phyloP scores from a whole-genome alignment of 2,329 filamentous ascomycete genomes.

The Emergomyces orientalis region DNA sequence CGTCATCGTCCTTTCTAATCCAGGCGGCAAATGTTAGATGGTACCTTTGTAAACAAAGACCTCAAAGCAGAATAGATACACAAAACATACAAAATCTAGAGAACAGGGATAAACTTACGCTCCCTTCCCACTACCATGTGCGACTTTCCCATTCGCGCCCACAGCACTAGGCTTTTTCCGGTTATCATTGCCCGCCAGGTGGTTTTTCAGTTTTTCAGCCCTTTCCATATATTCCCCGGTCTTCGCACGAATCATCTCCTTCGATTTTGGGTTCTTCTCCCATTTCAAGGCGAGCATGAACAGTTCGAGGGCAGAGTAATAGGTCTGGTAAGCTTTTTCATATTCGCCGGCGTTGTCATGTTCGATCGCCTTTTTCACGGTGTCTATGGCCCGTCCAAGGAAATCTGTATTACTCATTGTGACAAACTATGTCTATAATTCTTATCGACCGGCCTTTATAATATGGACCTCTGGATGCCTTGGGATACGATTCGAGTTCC shows the following conservation, averaged over 20 bases:
- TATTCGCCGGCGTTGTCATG: conserved; percentile 93
- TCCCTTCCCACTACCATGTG: conserved; percentile 47
- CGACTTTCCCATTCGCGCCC: conserved; percentile 44
- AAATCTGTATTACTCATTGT: conserved; percentile 95
- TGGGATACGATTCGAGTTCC: neutral
- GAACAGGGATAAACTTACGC: conserved; percentile 28
- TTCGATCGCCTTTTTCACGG: conserved; percentile 96
- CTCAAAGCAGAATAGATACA: neutral
- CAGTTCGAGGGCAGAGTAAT: conserved; percentile 91
- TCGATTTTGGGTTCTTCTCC: conserved; percentile 97
- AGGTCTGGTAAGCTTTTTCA: conserved; percentile 90
- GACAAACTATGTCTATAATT: conserved; percentile 18
- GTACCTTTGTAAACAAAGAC: neutral
- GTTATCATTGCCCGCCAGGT: conserved; percentile 58
- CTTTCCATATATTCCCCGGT: conserved; percentile 97
- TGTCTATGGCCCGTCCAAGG: conserved; percentile 88
- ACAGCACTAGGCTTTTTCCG: conserved; percentile 45
- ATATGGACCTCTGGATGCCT: conserved; percentile 1
- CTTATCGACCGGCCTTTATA: neutral
- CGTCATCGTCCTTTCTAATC: conserved; percentile 48
- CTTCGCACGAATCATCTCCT: conserved; percentile 95
- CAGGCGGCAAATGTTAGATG: conserved; percentile 9
- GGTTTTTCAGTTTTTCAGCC: conserved; percentile 92
- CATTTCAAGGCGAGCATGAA: conserved; percentile 99
- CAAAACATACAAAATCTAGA: conserved; percentile 4